These are phyloP conservation scores for Rhodotorula sp. DNA, from an alignment of 1,284 basidiomycete genomes.

Conservation along the genomic window DNA sequence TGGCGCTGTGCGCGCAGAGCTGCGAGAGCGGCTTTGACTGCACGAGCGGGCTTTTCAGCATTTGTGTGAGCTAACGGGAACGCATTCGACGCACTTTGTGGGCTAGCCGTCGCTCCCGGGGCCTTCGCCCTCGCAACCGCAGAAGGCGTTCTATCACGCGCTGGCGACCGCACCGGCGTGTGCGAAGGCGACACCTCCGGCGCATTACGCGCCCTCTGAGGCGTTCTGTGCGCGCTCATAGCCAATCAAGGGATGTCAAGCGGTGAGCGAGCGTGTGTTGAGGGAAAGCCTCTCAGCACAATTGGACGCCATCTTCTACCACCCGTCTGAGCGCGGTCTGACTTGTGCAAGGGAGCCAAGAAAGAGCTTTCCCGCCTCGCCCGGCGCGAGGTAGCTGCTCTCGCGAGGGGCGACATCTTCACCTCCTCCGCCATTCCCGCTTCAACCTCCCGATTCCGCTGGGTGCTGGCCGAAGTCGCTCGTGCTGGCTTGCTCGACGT, in stretches of 20 bases:
- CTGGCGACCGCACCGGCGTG: neutral
- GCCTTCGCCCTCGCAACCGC: neutral
- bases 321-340: neutral
- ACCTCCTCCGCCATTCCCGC: no score
- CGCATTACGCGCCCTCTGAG: neutral
- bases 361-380: no score
- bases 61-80: accelerated
- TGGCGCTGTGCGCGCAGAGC: conserved; percentile 23
- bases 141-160: neutral
- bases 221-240: conserved; percentile 13
- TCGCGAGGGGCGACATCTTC: no score
- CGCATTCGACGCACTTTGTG: conserved; percentile 6
- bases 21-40: conserved; percentile 36
- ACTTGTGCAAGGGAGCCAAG: no score
- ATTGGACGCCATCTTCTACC: neutral
- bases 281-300: neutral
- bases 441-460: no score
- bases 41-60: neutral
- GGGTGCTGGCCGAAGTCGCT: no score
- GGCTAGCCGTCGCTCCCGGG: conserved; percentile 8
- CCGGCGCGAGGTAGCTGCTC: no score
- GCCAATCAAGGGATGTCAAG: no score
- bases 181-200: neutral
- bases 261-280: no score
- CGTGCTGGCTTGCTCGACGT: no score